Evolutionary conservation across 176 grass and related monocot species (phyloP).

Genomic region (barley (Hordeum vulgare)): MorexV3_pseudomolecules_assembly NC_058522.1:114019681-114020180

Average conservation of each 20-base stretch:
- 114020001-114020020: constrained; percentile 63
- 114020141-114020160: constrained; percentile 74
- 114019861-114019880: background rate
- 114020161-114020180: constrained; percentile 72
- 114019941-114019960: constrained; percentile 60
- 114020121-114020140: constrained; percentile 95
- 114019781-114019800: background rate
- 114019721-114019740: background rate
- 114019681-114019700: background rate
- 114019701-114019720: background rate
- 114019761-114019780: background rate
- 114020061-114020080: constrained; percentile 62
- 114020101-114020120: constrained; percentile 67
- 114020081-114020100: constrained; percentile 70
- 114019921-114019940: background rate
- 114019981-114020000: constrained; percentile 66
- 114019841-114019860: constrained; percentile 18
- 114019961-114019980: constrained; percentile 90
- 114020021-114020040: constrained; percentile 49
- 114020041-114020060: constrained; percentile 95
- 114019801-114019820: background rate
- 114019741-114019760: background rate
- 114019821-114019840: background rate
- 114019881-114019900: background rate
- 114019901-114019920: background rate